Base-by-base conservation (phyloP, 2,329 filamentous ascomycete genomes). In the Talaromyces sp. region DNA sequence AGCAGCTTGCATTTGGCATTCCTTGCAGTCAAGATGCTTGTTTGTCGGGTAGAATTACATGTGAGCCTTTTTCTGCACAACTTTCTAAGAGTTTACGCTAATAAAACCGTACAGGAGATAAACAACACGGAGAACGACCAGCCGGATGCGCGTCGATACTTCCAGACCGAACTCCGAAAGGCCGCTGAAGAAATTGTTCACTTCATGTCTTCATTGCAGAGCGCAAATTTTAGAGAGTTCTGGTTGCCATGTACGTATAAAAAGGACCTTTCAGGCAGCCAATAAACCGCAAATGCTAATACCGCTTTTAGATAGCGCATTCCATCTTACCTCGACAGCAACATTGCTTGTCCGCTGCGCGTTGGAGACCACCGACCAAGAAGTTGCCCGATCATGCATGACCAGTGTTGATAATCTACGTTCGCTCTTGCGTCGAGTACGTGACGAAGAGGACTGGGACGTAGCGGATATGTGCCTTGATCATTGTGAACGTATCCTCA, bases 401-500 rank as follows among this genome's bases (percentile, higher is more conserved):
- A 61, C 73, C 7, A 79, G 80, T 28, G 79, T 83, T 1, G 76
- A 82, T 61, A 76, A 74, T 2, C 74, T 83, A 49, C 78, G 81
- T 42, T 73, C 75, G 8, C 77, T 80, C 33, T 76, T 84, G 8
- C 78, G 79, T 47, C 73, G 75, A 54, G 79, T 80, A 25, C 73
- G 77, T 15, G 78, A 79, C 32, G 78, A 82, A 57, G 79, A 82
- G 65, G 78, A 81, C 56, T 85, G 82, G 82, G 82, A 85, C 64
- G 76, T 84, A 9, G 82, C 82, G 8, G 79, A 81, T 55, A 83
- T 83, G 70, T 83, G 80, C 52, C 70, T 84, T 3, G 80, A 84
- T 47, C 76, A 79, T 66, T 79, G 78, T 67, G 78, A 80, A 61
- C 72, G 73, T 30, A 77, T 80, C 58, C 70, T 80, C 65, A 76